A percentile compares a stretch with the other conserved stretches of the same genome.
These are phyloP conservation scores for Salvia splendens DNA, from an alignment of 257 asterid genomes.

Conservation along the genomic window DNA sequence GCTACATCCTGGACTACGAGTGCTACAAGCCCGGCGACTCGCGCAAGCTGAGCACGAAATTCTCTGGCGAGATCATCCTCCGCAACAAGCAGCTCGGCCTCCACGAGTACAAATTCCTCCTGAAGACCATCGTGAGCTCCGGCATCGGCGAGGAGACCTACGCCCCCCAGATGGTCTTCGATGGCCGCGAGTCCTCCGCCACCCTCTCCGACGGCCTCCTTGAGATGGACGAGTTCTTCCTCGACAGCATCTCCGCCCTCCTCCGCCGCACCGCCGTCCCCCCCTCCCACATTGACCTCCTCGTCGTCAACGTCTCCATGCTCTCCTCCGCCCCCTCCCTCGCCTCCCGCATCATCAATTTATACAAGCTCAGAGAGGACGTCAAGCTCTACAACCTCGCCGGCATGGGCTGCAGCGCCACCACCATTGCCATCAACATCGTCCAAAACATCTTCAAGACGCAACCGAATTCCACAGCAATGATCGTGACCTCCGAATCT, in stretches of 20 bases:
- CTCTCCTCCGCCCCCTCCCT: conserved; percentile 55
- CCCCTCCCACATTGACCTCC: conserved; percentile 62
- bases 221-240: conserved; percentile 76
- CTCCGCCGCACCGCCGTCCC: conserved; percentile 43
- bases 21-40: conserved; percentile 67
- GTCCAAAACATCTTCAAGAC: conserved; percentile 51
- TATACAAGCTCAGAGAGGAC: conserved; percentile 56
- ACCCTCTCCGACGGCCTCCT: conserved; percentile 44
- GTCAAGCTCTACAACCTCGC: conserved; percentile 67
- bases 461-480: conserved; percentile 44
- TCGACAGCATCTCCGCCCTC: conserved; percentile 43
- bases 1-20: conserved; percentile 84
- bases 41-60: conserved; percentile 57
- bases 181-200: conserved; percentile 59
- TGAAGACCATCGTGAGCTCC: conserved; percentile 78
- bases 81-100: conserved; percentile 71
- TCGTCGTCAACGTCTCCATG: conserved; percentile 80
- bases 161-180: conserved; percentile 69
- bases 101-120: conserved; percentile 68
- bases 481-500: conserved; percentile 70
- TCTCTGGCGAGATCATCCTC: conserved; percentile 57
- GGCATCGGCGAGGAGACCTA: conserved; percentile 96
- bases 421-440: conserved; percentile 53
- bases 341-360: conserved; percentile 53
- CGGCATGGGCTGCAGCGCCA: conserved; percentile 93